These are phyloP conservation scores for Starmerella etchellsii DNA, from an alignment of 805 yeast genomes.

Conservation along the genomic window DNA sequence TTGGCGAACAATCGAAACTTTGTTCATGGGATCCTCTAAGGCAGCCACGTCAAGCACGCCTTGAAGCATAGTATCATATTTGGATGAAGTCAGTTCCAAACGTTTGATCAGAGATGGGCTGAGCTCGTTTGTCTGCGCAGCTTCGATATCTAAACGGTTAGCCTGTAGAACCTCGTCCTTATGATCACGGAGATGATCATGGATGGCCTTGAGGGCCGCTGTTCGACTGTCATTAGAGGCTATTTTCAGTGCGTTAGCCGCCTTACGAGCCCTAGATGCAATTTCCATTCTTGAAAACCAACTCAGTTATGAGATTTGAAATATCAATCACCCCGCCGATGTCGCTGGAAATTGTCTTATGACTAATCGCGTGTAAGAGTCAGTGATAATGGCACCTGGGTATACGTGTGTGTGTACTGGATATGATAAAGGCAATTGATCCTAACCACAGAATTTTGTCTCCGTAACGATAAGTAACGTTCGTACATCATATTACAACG, in stretches of 20 bases:
- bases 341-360: no score
- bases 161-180: constrained; percentile 58
- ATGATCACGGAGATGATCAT: constrained; percentile 47
- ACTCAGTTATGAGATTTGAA: no score
- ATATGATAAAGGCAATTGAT: no score
- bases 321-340: no score
- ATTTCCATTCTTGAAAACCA: constrained; percentile 31
- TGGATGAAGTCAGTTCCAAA: constrained; percentile 71
- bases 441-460: no score
- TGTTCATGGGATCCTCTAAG: constrained; percentile 87
- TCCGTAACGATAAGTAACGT: no score
- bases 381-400: no score
- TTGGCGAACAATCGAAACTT: constrained; percentile 65
- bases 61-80: constrained; percentile 85
- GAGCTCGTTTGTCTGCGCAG: constrained; percentile 49
- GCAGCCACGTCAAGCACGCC: constrained; percentile 87
- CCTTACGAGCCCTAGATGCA: constrained; percentile 68
- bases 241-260: constrained; percentile 74
- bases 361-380: no score
- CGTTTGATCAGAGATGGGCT: constrained; percentile 67
- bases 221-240: constrained; percentile 62
- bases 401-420: no score
- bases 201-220: constrained; percentile 55
- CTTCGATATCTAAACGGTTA: constrained; percentile 60
- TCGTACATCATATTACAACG: no score